Base-by-base conservation (phyloP, 208 protist genomes). In the Crithidia thermophila region DNA sequence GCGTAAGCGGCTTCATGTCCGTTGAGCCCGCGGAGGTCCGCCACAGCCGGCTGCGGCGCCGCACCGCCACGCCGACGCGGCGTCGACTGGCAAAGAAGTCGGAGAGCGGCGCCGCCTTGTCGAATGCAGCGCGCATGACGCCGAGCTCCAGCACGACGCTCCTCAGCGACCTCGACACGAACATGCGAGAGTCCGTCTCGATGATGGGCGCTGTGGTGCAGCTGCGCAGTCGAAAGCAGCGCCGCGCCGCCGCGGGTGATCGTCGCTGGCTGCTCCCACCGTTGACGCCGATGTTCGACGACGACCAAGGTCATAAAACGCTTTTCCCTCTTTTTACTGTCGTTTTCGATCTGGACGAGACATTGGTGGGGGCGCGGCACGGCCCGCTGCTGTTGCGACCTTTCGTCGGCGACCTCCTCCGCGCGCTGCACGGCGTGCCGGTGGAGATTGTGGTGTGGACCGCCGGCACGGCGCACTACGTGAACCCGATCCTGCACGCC, bases 281-380 rank as follows among this genome's bases (percentile, higher is more conserved):
- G 11, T 43, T 64, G 31, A n/a, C 61, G 7, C 20, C 46, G 1
- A 4, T 60, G 2, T 30, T 18, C 21, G 25, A 28, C 43, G 62
- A 18, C 27, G 20, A 33, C 33, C 27, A 20, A 9, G 21, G 21
- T 34, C 11, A 20, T 4, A 8, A 33, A 11, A 25, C 40, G 34
- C 30, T 47, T 4, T 45, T 72, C 7, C 57, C 49, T 3, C 69
- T 77, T 0, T 73, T 95, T 33, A 84, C 86, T 7, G 75, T 94
- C 11, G 84, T 96, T 1, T 66, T 96, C 39, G 90, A 96, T 60
- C 39, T 96, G 9, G 87, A 96, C 46, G 87, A 96, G 62, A 94
- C 90, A 25, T 67, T 96, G 1, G 83, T 96, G 5, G 64, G 40
- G 4, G 86, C 88, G 16, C 85, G 88, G 1, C n/a, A 82, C n/a